A percentile compares a stretch with the other conserved stretches of the same genome.
These are phyloP conservation scores for Ceratobasidium sp. DNA, from an alignment of 1,284 basidiomycete species.

Conservation along the genomic window DNA sequence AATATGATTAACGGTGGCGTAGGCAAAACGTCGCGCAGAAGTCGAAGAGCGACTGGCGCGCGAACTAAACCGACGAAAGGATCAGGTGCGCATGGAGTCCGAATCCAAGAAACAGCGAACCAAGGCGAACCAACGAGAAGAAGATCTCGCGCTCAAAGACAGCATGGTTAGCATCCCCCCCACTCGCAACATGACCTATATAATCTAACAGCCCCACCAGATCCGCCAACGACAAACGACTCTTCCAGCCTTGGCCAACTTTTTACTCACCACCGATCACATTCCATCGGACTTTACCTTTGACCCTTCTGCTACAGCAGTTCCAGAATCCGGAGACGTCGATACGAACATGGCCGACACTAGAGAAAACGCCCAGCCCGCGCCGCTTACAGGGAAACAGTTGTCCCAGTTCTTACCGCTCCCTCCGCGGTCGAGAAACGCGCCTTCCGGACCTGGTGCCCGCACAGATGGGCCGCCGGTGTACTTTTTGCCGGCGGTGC, in stretches of 20 bases:
- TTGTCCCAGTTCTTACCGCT: conserved; percentile 42
- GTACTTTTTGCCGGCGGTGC: conserved; percentile 77
- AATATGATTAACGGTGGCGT: neutral
- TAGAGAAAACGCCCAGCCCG: conserved; percentile 41
- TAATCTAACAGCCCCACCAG: conserved; percentile 7
- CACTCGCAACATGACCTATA: neutral
- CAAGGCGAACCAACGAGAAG: conserved; percentile 46
- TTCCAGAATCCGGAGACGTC: conserved; percentile 53
- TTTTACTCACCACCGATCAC: conserved; percentile 77
- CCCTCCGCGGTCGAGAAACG: conserved; percentile 61
- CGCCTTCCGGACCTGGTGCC: conserved; percentile 60
- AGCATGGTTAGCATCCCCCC: conserved; percentile 45
- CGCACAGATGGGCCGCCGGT: conserved; percentile 74
- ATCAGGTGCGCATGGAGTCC: conserved; percentile 47
- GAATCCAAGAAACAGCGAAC: conserved; percentile 47
- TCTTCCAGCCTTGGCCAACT: conserved; percentile 67
- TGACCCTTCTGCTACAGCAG: conserved; percentile 35
- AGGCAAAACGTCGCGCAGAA: conserved; percentile 48
- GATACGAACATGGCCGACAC: conserved; percentile 50
- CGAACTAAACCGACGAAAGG: conserved; percentile 48
- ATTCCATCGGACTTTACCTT: conserved; percentile 59
- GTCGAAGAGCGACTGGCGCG: conserved; percentile 48
- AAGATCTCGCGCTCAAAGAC: conserved; percentile 49
- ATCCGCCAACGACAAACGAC: conserved; percentile 46
- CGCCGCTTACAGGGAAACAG: conserved; percentile 13